These are phyloP conservation scores for Trichophyton rubrum DNA, from an alignment of 2,329 filamentous ascomycete genomes.

Conservation along the genomic window DNA sequence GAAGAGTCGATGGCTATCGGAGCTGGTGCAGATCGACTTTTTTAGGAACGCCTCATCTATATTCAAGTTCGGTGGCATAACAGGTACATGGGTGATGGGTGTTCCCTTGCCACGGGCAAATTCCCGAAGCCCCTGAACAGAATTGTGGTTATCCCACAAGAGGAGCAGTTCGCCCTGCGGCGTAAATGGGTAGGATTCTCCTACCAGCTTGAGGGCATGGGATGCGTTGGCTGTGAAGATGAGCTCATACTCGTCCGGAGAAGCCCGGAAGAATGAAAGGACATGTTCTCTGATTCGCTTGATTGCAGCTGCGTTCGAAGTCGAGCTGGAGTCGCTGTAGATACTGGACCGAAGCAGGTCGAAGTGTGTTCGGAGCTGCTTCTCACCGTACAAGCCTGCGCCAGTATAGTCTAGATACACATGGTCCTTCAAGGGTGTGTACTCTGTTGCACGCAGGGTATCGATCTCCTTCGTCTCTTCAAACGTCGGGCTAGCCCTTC, in stretches of 20 bases:
- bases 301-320: conserved; percentile 45
- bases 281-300: conserved; percentile 44
- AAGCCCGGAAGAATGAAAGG: conserved; percentile 47
- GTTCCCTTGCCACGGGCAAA: conserved; percentile 8
- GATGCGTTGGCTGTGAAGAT: conserved; percentile 52
- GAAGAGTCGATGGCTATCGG: conserved; percentile 36
- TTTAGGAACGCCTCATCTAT: conserved; percentile 4
- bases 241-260: conserved; percentile 47
- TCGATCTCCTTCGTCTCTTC: conserved; percentile 6
- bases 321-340: conserved; percentile 59
- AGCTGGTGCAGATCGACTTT: background rate
- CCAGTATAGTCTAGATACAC: conserved; percentile 11
- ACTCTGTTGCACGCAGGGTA: conserved; percentile 8
- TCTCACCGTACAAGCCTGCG: conserved; percentile 8
- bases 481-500: conserved; percentile 6
- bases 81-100: conserved; percentile 5
- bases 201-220: conserved; percentile 50
- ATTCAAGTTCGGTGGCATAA: conserved; percentile 3
- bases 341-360: conserved; percentile 31
- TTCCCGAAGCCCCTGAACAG: conserved; percentile 48
- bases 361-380: conserved; percentile 9
- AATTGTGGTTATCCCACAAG: conserved; percentile 48
- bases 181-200: conserved; percentile 15
- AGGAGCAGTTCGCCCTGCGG: conserved; percentile 39
- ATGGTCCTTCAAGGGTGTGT: conserved; percentile 9